Evolutionary conservation across 768 basidiomycete species (phyloP), one percentile per base, ranked within the genome.

Genomic region (Suillus occidentalis): DNA sequence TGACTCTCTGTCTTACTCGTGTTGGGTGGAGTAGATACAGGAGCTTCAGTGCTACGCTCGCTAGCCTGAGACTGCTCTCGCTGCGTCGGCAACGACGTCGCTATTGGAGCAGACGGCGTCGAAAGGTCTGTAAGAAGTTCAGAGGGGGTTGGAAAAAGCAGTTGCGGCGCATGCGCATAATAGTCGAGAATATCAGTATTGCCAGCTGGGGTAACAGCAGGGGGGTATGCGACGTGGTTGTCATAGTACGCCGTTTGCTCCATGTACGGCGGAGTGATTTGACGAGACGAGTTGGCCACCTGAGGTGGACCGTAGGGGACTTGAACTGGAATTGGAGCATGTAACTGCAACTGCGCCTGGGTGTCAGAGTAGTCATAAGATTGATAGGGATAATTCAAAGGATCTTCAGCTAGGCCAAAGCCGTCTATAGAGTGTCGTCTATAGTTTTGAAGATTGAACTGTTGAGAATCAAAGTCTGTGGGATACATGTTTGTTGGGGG

Each of bases 81-180:
- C 25, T 59, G 57, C 9, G 25, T 20, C 39, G 16, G 6, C 28
- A 42, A 42, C 18, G 58, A 42, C 55, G 65, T 28, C 2, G 42
- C 8, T 65, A 71, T 40, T 13, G 64, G 36, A 16, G 9, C n/a
- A 20, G 59, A 55, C 3, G 45, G 6, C 3, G 63, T 40, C 13
- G 53, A 72, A 25, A 85, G 74, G 49, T 87, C 81, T 36, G 77
- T 76, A 59, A 90, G 81, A 37, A 90, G 77, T 68, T 89, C 87
- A 43, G 84, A 85, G 1, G 89, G 89, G 1, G 89, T 90, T 1
- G 84, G 89, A 68, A 90, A 89, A 3, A 83, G 85, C 1, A 72
- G 65, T 63, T 78, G 80, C 0, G 72, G 64, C 0, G 70, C 16
- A 25, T 66, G 34, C 20, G 69, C 18, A 59, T 68, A 76, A 63